Base-by-base conservation (phyloP, 2,329 filamentous ascomycete species). In the Aspergillus fijiensis region DNA sequence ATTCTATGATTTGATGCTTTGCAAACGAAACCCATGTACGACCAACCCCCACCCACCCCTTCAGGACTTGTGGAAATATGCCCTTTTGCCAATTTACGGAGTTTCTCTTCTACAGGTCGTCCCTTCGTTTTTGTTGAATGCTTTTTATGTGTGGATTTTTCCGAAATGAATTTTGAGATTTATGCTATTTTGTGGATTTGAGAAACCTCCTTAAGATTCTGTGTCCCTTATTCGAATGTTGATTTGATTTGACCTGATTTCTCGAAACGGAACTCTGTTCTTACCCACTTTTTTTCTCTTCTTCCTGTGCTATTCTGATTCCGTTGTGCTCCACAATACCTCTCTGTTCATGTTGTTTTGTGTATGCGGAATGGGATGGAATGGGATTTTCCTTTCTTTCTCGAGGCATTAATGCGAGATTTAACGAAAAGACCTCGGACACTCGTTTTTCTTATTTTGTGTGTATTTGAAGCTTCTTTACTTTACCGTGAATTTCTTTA, bases 21-120 rank as follows among this genome's bases (percentile, higher is more conserved):
- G 56, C 29, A 51, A 54, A 54, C 49, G 54, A 57, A 49, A 58
- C 29, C 58, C 57, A 60, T 66, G 64, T 65, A 65, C 60, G 63
- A 65, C 61, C 59, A 56, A 54, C 55, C 50, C 39, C 23, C 23
- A 19, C 23, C 35, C 11, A n/a, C 35, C 35, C 23, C 53, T 25
- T 58, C 57, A 59, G 51, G 61, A 62, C 60, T 56, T 67, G 60
- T 59, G 55, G 57, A 49, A 29, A 55, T 58, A 51, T 27, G 49
- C 42, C 31, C 42, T 55, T 58, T 60, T 62, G 39, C 45, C 51
- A 57, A 47, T 19, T 19, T 50, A 56, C 47, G 61, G 63, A 63
- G 61, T 61, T 19, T 49, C 47, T 29, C 3, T 14, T 63, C 63
- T 69, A 64, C 65, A 66, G 62, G 63, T 61, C 61, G 55, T 63